Percentiles rank a stretch among this genome's conserved stretches.
Evolutionary conservation across 1,284 basidiomycete genomes (phyloP).

Genomic region (Moniliella sp.): DNA sequence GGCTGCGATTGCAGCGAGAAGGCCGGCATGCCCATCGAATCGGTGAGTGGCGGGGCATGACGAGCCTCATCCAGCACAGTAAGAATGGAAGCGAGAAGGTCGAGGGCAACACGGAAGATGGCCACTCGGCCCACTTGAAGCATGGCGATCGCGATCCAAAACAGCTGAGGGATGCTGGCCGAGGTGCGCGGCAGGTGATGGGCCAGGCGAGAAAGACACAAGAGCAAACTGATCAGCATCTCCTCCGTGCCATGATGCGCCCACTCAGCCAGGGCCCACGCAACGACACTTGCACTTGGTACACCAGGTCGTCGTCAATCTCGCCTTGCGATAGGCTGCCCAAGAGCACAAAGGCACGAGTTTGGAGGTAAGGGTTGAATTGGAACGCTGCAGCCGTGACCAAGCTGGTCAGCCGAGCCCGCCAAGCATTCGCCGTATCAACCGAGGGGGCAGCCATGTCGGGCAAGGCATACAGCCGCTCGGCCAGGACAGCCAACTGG

Average conservation of each 20-base stretch:
- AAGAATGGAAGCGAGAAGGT: slow-evolving; percentile 17
- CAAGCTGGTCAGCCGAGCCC: slow-evolving; percentile 74
- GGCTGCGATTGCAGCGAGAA: slow-evolving; percentile 11
- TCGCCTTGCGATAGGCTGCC: slow-evolving; percentile 49
- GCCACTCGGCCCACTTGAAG: slow-evolving; percentile 22
- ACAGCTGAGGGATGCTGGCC: slow-evolving; percentile 24
- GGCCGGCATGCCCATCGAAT: slow-evolving; percentile 8
- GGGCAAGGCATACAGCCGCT: slow-evolving; percentile 17
- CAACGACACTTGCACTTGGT: slow-evolving; percentile 62
- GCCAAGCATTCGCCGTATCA: slow-evolving; percentile 71
- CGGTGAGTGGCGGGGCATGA: too few species aligned
- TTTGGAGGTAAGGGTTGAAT: slow-evolving; percentile 66
- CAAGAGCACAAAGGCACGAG: slow-evolving; percentile 64
- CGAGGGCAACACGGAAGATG: slow-evolving; percentile 21
- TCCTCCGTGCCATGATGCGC: slow-evolving; percentile 15
- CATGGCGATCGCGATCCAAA: slow-evolving; percentile 25
- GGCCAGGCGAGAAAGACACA: slow-evolving; percentile 24
- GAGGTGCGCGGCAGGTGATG: slow-evolving; percentile 20
- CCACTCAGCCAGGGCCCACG: slow-evolving; percentile 24
- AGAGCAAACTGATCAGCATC: slow-evolving; percentile 27
- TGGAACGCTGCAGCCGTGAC: slow-evolving; percentile 83
- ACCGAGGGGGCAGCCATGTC: slow-evolving; percentile 18
- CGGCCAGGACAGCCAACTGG: slow-evolving; percentile 16
- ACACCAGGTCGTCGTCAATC: slow-evolving; percentile 63
- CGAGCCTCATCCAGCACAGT: slow-evolving; percentile 14